These are phyloP conservation scores for Coemansia sp. DNA, from an alignment of 192 early-diverging fungal species.

Conservation along the genomic window DNA sequence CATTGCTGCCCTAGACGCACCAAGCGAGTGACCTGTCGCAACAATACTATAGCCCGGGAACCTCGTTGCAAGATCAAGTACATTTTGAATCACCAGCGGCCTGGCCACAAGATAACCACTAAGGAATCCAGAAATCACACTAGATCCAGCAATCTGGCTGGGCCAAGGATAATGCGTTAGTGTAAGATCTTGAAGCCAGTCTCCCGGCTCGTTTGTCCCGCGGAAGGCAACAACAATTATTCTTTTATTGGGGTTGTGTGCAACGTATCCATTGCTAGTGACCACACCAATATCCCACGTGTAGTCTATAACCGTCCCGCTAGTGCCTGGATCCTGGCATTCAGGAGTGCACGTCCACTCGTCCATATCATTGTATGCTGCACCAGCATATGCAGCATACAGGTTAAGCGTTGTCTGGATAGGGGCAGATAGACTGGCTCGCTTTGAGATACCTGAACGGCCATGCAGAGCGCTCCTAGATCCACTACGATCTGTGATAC, in stretches of 20 bases:
- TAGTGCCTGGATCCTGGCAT: constrained; percentile 23
- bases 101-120: constrained; percentile 21
- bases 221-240: constrained; percentile 30
- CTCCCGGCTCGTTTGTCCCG: constrained; percentile 14
- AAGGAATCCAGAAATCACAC: constrained; percentile 33
- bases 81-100: constrained; percentile 3
- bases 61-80: constrained; percentile 7
- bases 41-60: constrained; percentile 34
- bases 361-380: constrained; percentile 16
- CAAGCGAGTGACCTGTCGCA: constrained; percentile 45
- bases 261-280: constrained; percentile 33
- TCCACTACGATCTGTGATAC: not conserved
- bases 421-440: not conserved
- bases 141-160: constrained; percentile 7
- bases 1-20: constrained; percentile 37
- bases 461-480: not conserved
- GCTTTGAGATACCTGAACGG: not conserved
- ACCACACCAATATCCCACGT: constrained; percentile 17
- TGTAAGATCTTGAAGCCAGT: constrained; percentile 19
- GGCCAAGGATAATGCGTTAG: constrained; percentile 13
- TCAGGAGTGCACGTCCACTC: constrained; percentile 29
- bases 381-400: constrained; percentile 37
- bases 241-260: constrained; percentile 14
- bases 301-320: constrained; percentile 21
- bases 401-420: constrained; percentile 10